Base-by-base conservation (phyloP, 2,329 filamentous ascomycete genomes). In the Penicillium sp. region DNA sequence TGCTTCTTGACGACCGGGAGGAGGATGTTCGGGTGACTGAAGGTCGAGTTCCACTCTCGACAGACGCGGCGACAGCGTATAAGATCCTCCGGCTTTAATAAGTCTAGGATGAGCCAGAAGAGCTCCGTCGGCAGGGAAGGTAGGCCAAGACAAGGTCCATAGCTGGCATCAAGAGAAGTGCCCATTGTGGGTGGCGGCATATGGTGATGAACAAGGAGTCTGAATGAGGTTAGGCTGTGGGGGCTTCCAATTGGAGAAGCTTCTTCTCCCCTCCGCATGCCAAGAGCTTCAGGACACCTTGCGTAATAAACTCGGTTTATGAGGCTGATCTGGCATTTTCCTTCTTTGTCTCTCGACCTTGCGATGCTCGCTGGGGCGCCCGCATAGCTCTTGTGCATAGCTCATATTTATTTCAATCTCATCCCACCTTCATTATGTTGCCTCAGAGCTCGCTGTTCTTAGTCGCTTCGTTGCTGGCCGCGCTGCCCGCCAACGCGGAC, bases 401-500 rank as follows among this genome's bases (percentile, higher is more conserved):
- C 14, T 49, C 8, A 28, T 28, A 35, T n/a, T 52, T 37, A 11
- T 11, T 8, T 39, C 43, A 47, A 34, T 38, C 22, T 14, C 39
- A 17, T 34, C 7, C n/a, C 12, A 17, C 49, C 43, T 53, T 60
- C 63, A 70, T 57, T 31, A 78, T 75, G 72, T 65, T 75, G 62
- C 71, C 69, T 52, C 69, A 69, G 53, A 70, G 68, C 72, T 87
- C 72, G 49, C 64, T 74, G 51, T 84, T 71, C 81, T 84, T 70
- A 79, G 83, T 66, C 62, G 81, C 85, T 59, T 86, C 87, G 60
- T 78, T 91, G 51, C 80, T 95, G 64, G 84, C 90, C 62, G 83
- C 86, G 57, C 73, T 90, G 54, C 86, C 89, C 34, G 83, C 83
- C 53, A 84, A 84, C 58, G 86, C 88, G 55, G 89, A 90, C 65